Evolutionary conservation across 202 grass and related monocot species (phyloP).

Genomic region (Brachypodium distachyon): DNA sequence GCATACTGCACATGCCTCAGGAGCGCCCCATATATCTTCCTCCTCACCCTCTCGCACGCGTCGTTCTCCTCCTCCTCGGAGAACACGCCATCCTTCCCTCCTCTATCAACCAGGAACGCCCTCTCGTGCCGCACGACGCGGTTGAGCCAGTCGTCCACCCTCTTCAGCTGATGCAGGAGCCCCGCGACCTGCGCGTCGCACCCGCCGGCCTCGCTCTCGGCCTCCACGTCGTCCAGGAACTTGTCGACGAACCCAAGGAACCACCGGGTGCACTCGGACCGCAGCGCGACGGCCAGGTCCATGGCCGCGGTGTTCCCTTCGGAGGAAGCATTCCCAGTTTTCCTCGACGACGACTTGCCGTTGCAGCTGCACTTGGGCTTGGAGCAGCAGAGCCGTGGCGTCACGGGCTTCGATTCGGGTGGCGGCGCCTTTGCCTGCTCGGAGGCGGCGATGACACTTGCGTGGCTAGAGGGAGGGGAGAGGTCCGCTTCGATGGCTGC

Average conservation of each 20-base stretch:
- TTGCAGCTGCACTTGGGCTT: slow-evolving; percentile 43
- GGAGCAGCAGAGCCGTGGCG: slow-evolving; percentile 31
- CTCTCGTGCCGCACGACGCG: slow-evolving; percentile 30
- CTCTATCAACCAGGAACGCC: slow-evolving; percentile 27
- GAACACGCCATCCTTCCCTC: slow-evolving; percentile 19
- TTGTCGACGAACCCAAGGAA: slow-evolving; percentile 80
- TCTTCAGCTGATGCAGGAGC: slow-evolving; percentile 73
- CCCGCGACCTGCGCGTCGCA: slow-evolving; percentile 45
- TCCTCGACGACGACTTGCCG: slow-evolving; percentile 7
- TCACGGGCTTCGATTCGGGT: slow-evolving; percentile 14
- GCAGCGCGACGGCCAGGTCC: slow-evolving; percentile 34
- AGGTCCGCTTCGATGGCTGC: slow-evolving; percentile 59
- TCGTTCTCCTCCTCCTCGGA: slow-evolving; percentile 69
- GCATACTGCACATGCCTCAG: slow-evolving; percentile 61
- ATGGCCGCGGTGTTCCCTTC: slow-evolving; percentile 24
- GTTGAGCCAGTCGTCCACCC: slow-evolving; percentile 87
- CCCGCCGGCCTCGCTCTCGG: background rate
- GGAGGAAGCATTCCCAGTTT: slow-evolving; percentile 12
- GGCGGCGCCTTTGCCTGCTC: slow-evolving; percentile 6
- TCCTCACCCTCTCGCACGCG: slow-evolving; percentile 58
- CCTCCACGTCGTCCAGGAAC: slow-evolving; percentile 65
- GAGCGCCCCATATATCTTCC: slow-evolving; percentile 70
- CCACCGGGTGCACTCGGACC: slow-evolving; percentile 52
- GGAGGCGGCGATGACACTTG: slow-evolving; percentile 2
- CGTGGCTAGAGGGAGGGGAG: slow-evolving; percentile 21